Base-by-base conservation (phyloP, 73 alveolate species). In the Durusdinium trenchii region DNA sequence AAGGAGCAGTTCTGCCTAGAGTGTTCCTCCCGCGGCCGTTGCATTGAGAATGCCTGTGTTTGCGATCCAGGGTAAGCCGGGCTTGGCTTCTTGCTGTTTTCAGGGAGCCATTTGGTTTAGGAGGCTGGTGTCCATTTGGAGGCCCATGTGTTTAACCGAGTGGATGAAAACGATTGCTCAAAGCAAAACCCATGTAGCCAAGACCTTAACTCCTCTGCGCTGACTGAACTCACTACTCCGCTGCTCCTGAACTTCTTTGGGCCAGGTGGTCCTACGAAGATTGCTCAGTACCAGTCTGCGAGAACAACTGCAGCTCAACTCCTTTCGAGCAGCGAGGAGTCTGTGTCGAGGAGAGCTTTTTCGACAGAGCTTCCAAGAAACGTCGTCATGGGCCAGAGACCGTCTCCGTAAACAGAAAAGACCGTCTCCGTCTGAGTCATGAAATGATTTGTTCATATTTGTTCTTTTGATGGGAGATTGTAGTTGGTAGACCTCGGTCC, bases 1-100 rank as follows among this genome's bases (percentile, higher is more conserved):
- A 36, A 92, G 89, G 98, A 92, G 90, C 98, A 92, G 61, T 92
- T 73, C 73, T 92, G 98, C 78, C 54, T 67, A 35, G 98, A 92
- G 71, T 92, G 98, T 71, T 92, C 98, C 51, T 52, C 75, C 64
- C 89, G 32, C 20, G 98, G 98, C 98, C 43, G 83, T 47, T 92
- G 98, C 50, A 46, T 92, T 42, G 71, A 92, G 79, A 73, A 90
- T 60, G 62, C 32, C 79, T 92, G 98, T 90, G 38, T 92, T 28
- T 92, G 98, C 83, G 98, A 92, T 81, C 90, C 98, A 12, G 98
- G 98, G 87, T 79, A 16, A 32, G 7, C 90, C 90, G 45, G 69
- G 86, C 90, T 23, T 43, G 9, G 14, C 51, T n/a, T 79, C 48
- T 18, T 28, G 30, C 40, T 30, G 26, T 18, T 47, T 9, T 10